Evolutionary conservation across 164 flowering plant species (phyloP).

Genomic region (Aristolochia fimbriata): DNA sequence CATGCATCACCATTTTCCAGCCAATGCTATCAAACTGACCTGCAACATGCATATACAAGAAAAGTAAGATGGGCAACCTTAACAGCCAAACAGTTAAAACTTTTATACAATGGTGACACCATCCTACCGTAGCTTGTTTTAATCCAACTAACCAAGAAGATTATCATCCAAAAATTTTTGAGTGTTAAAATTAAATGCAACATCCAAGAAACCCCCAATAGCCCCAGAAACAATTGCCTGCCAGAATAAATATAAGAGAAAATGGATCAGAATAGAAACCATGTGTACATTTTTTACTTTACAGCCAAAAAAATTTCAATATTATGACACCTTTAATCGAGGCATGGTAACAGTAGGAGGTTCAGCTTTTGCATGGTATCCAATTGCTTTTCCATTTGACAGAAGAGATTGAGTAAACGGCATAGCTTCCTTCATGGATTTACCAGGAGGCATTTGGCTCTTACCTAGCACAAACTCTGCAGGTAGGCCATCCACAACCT

Average conservation of each 20-base stretch:
- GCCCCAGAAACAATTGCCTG: slow-evolving; percentile 98
- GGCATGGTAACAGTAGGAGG: slow-evolving; percentile 99
- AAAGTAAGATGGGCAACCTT: not conserved
- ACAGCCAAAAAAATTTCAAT: not conserved
- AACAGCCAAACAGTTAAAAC: not conserved
- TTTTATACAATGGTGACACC: not conserved
- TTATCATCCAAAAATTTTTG: slow-evolving; percentile 89
- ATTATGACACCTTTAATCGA: slow-evolving; percentile 61
- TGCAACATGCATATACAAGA: slow-evolving; percentile 16
- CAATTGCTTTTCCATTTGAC: slow-evolving; percentile 56
- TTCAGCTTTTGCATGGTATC: slow-evolving; percentile 89
- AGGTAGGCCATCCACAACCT: slow-evolving; percentile 99
- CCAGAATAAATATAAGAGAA: not conserved
- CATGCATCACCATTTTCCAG: slow-evolving; percentile 90
- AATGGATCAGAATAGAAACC: not conserved
- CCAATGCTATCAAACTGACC: slow-evolving; percentile 64
- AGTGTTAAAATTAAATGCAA: slow-evolving; percentile 87
- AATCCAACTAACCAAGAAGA: slow-evolving; percentile 58
- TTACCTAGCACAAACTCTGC: slow-evolving; percentile 94
- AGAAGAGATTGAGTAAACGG: slow-evolving; percentile 81
- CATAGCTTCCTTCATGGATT: slow-evolving; percentile 63
- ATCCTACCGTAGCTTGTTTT: slow-evolving; percentile 2
- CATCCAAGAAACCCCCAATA: slow-evolving; percentile 84
- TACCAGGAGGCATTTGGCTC: slow-evolving; percentile 51
- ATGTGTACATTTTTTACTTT: not conserved